phyloP scores from a whole-genome alignment of 371 early-diverging fungal genomes.

The Actinomucor elegans region DNA sequence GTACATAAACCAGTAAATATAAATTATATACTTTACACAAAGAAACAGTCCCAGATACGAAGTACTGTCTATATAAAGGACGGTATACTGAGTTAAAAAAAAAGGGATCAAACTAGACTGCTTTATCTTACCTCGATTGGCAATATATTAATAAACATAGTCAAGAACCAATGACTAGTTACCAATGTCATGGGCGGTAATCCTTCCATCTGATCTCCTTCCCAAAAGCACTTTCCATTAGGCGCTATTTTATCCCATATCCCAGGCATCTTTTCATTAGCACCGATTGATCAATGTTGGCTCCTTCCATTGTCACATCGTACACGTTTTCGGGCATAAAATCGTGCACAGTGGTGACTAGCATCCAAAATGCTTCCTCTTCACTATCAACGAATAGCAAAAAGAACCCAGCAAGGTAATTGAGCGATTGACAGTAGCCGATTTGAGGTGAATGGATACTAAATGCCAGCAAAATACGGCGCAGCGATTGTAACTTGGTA shows the following conservation, averaged over 20 bases:
- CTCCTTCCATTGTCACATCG: slow-evolving; percentile 77
- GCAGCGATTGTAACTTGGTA: slow-evolving; percentile 63
- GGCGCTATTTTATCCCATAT: slow-evolving; percentile 53
- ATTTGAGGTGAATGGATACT: slow-evolving; percentile 63
- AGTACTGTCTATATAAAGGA: slow-evolving; percentile 53
- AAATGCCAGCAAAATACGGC: slow-evolving; percentile 75
- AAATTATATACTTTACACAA: slow-evolving; percentile 50
- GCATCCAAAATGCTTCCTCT: slow-evolving; percentile 81
- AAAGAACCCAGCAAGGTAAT: slow-evolving; percentile 78
- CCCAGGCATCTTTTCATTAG: slow-evolving; percentile 62
- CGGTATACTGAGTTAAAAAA: too few species aligned
- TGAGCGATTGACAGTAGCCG: slow-evolving; percentile 87
- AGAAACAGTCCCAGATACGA: slow-evolving; percentile 83
- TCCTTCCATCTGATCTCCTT: slow-evolving; percentile 44
- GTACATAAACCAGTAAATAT: background rate
- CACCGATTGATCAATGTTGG: slow-evolving; percentile 76
- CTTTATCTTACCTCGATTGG: slow-evolving; percentile 58
- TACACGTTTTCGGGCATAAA: slow-evolving; percentile 80
- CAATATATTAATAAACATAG: slow-evolving; percentile 76
- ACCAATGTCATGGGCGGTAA: slow-evolving; percentile 74
- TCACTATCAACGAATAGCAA: slow-evolving; percentile 76
- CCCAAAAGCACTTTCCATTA: slow-evolving; percentile 49
- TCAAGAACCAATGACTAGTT: slow-evolving; percentile 85
- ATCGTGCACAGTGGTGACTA: slow-evolving; percentile 73
- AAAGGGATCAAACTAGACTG: background rate